A percentile compares a stretch with the other conserved stretches of the same genome.
Evolutionary conservation across 805 yeast species (phyloP).

Genomic region (Scheffersomyces stipitis): DNA sequence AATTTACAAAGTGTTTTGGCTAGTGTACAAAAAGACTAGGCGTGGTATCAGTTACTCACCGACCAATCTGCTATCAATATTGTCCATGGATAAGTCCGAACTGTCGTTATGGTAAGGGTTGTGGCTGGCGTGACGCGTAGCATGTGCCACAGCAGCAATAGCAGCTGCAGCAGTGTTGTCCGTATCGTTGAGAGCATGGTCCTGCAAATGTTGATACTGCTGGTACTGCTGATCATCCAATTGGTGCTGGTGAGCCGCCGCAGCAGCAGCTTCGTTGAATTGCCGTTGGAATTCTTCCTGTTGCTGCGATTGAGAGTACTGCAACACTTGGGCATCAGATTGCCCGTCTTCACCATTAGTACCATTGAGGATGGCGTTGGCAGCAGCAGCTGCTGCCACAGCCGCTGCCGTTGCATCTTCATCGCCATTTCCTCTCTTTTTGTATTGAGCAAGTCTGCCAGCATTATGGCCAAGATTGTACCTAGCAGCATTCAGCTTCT

Average conservation of each 20-base stretch:
- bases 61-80: conserved; percentile 45
- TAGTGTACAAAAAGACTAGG: neutral
- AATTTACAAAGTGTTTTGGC: too few species aligned
- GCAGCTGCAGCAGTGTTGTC: conserved; percentile 35
- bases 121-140: conserved; percentile 25
- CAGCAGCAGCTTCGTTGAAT: conserved; percentile 12
- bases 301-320: conserved; percentile 18
- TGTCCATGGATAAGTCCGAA: conserved; percentile 41
- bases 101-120: conserved; percentile 21
- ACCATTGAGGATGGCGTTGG: conserved; percentile 23
- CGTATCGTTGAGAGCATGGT: conserved; percentile 23
- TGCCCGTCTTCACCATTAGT: conserved; percentile 15
- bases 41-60: conserved; percentile 28
- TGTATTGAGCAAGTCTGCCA: conserved; percentile 18
- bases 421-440: conserved; percentile 16
- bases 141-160: conserved; percentile 40
- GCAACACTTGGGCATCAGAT: conserved; percentile 20
- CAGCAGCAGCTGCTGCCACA: conserved; percentile 39
- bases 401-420: conserved; percentile 14
- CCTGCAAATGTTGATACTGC: conserved; percentile 27
- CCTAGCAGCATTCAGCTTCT: conserved; percentile 34
- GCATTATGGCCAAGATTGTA: conserved; percentile 18
- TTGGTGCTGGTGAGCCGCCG: conserved; percentile 18
- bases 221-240: conserved; percentile 26
- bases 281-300: conserved; percentile 16